Percentiles rank a stretch among this genome's conserved stretches.
phyloP scores from a whole-genome alignment of 2,329 filamentous ascomycete species.

The Monilinia fructigena region DNA sequence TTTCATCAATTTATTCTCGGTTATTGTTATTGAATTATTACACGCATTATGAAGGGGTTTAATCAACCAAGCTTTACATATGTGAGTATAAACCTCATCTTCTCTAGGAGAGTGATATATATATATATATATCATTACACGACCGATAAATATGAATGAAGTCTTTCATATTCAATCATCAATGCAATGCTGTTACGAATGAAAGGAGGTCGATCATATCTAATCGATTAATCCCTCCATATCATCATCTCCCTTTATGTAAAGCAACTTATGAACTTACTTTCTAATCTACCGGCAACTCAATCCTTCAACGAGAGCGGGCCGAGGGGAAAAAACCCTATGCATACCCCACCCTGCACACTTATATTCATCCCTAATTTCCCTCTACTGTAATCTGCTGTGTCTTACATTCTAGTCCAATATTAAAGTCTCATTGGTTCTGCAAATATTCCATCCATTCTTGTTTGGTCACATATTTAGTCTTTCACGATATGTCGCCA shows the following conservation, averaged over 20 bases:
- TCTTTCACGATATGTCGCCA: not conserved
- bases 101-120: too few relatives aligned
- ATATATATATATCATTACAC: too few relatives aligned
- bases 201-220: not conserved
- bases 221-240: not conserved
- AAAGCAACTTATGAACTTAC: not conserved
- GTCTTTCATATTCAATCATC: too few relatives aligned
- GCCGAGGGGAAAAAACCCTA: conserved; percentile 10
- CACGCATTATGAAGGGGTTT: too few relatives aligned
- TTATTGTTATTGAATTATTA: too few relatives aligned
- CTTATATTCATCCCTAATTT: not conserved
- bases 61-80: too few relatives aligned
- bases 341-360: conserved; percentile 11
- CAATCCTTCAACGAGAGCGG: conserved; percentile 10
- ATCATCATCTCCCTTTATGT: not conserved
- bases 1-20: too few relatives aligned
- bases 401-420: not conserved
- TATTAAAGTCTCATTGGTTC: not conserved
- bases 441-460: not conserved
- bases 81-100: too few relatives aligned
- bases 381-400: not conserved
- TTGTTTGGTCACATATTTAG: not conserved
- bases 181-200: too few relatives aligned
- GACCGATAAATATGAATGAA: too few relatives aligned
- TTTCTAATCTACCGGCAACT: not conserved